Base-by-base conservation (phyloP, 1,284 basidiomycete species). In the Pseudozyma hubeiensis region DNA sequence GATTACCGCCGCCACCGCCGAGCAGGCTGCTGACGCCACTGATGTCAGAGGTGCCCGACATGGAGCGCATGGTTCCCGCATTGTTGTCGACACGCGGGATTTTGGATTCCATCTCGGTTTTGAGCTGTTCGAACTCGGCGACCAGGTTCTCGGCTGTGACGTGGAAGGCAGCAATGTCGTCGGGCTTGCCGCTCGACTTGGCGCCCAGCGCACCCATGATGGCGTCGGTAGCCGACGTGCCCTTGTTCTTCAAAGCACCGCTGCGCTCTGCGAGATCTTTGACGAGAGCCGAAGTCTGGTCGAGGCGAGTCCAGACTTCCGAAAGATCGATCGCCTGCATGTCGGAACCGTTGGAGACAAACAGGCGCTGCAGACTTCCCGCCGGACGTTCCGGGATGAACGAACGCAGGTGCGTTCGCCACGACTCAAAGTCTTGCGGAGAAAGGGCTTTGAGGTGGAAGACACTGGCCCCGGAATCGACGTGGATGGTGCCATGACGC, bases 381-480 rank as follows among this genome's bases (percentile, higher is more conserved):
- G 63, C 49, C 5, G 54, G 35, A 10, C 67, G 64, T 5, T 77
- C 74, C 11, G 81, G 80, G 63, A 84, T 78, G 54, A 84, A 83
- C 45, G 70, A 75, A 40, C 75, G 69, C 1, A 83, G 63, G 33
- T 80, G 75, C 7, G 11, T 61, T 11, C 81, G 71, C 82, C 82
- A 84, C 1, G 59, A 47, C 24, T 78, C 77, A 61, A 84, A 83
- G 57, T 84, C 82, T 33, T 68, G 67, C 10, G 77, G 66, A 6
- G 64, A 74, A 16, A 84, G 68, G 52, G 81, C 78, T 54, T 82
- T 84, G 47, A 84, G 67, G 59, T 84, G 82, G 54, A 83, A 84
- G 4, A 83, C 80, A 35, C 65, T 79, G 4, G 76, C 58, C 0
- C 82, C 82, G 30, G 79, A 81, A 59, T 84, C 82, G 17, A 83